Base-by-base conservation (phyloP, 129 eudicot species). In the Silybum marianum region DNA sequence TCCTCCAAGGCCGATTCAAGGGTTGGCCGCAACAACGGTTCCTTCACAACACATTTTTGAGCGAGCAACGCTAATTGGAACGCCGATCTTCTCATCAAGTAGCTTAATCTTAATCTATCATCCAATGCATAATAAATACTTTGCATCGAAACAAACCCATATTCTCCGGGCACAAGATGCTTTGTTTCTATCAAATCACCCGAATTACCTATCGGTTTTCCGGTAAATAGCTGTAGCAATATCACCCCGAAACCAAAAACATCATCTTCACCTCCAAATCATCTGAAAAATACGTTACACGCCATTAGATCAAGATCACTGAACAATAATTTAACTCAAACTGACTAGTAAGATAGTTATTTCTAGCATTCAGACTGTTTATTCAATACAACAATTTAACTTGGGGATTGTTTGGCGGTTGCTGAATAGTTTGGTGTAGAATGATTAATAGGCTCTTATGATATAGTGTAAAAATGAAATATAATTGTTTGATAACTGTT, bases 1-100 rank as follows among this genome's bases (percentile, higher is more conserved):
- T 79, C 82, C 82, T 79, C 54, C 76, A 79, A 30, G 11, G 71
- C 76, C 5, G 69, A 79, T 79, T 79, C 73, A 79, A 79, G 69
- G 51, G 82, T 69, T 13, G 82, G 82, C 32, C 69, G 82, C 67
- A 68, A 12, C 23, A 19, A 3, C 1, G 38, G 71, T 48, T 70
- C 26, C 18, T 70, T 69, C 51, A 3, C 16, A 26, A 69, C 82
- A 70, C 82, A 79, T 69, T 79, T 79, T 32, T 79, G 82, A 79
- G 82, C 82, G 7, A 79, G 76, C 30, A 79, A 69, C 22, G 70
- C 76, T 79, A 79, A 48, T 22, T 70, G 38, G 18, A 30, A 9
- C 46, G 69, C 76, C 14, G 69, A 76, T 79, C 6, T 69, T n/a
- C 14, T 7, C 58, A n/a, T 46, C 18, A 0, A 30, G 48, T 11